phyloP scores from a whole-genome alignment of 805 yeast genomes.

The Yamadazyma takamatsuzukensis region DNA sequence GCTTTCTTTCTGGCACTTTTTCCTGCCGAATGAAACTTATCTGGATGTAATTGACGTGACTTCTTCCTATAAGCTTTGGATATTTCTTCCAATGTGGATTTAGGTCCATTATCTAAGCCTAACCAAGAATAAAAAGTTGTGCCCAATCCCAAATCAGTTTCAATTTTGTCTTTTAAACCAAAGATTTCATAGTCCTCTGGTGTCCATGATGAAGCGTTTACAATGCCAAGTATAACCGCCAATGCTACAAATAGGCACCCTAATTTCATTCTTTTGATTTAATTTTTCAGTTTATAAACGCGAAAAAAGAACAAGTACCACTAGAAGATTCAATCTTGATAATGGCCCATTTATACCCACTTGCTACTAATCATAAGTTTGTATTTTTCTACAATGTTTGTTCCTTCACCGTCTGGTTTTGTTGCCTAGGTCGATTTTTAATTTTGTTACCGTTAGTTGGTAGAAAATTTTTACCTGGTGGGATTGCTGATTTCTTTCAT shows the following conservation, averaged over 20 bases:
- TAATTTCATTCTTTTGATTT: too few relatives aligned
- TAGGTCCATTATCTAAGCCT: slow-evolving; percentile 43
- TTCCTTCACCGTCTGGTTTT: slow-evolving; percentile 43
- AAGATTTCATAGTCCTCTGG: slow-evolving; percentile 80
- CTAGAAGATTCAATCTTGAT: too few relatives aligned
- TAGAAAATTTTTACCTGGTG: slow-evolving; percentile 61
- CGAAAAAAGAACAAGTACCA: too few relatives aligned
- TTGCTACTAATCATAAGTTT: slow-evolving; percentile 26
- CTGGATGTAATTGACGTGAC: slow-evolving; percentile 81
- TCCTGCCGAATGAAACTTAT: slow-evolving; percentile 45
- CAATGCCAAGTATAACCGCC: too few relatives aligned
- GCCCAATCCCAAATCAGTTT: slow-evolving; percentile 57
- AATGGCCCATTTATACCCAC: slow-evolving; percentile 35
- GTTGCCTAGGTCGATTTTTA: slow-evolving; percentile 46
- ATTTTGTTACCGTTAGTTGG: slow-evolving; percentile 65
- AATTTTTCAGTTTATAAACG: too few relatives aligned
- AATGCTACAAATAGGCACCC: too few relatives aligned
- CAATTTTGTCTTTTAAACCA: slow-evolving; percentile 60
- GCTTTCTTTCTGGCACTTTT: slow-evolving; percentile 43
- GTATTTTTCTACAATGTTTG: slow-evolving; percentile 33
- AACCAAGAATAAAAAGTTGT: slow-evolving; percentile 69
- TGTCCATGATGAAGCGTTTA: slow-evolving; percentile 51
- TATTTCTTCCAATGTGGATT: slow-evolving; percentile 51
- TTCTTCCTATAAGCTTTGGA: slow-evolving; percentile 65
- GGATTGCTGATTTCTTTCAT: slow-evolving; percentile 63